Evolutionary conservation across 2,329 filamentous ascomycete genomes (phyloP).

Genomic region (Stemphylium lycopersici): DNA sequence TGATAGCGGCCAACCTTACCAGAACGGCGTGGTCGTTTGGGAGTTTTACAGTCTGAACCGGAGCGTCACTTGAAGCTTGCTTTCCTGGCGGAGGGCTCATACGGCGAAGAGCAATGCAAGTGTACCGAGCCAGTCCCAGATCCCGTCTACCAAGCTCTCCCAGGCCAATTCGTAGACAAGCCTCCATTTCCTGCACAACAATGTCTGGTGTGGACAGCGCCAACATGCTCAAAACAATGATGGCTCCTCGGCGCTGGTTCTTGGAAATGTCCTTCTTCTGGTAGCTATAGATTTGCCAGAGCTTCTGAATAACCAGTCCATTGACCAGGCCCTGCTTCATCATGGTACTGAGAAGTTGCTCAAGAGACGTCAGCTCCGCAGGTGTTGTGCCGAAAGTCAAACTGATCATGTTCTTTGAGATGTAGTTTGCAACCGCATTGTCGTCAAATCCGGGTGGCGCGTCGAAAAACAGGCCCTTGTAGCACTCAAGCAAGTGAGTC

Average conservation of each 20-base stretch:
- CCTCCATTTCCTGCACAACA: constrained; percentile 92
- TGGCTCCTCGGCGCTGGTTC: constrained; percentile 87
- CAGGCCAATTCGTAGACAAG: constrained; percentile 88
- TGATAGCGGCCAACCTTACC: constrained; percentile 78
- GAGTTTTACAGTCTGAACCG: constrained; percentile 69
- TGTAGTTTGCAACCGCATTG: constrained; percentile 93
- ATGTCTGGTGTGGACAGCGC: constrained; percentile 91
- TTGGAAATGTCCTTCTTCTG: constrained; percentile 88
- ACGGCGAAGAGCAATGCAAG: constrained; percentile 87
- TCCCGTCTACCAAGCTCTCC: constrained; percentile 81
- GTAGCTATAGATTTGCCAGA: constrained; percentile 97
- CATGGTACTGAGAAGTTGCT: constrained; percentile 95
- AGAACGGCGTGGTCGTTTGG: constrained; percentile 92
- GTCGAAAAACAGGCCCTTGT: constrained; percentile 94
- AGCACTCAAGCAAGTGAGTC: constrained; percentile 94
- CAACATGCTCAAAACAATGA: constrained; percentile 97
- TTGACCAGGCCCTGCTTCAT: constrained; percentile 91
- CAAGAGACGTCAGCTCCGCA: constrained; percentile 91
- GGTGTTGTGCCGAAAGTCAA: constrained; percentile 94
- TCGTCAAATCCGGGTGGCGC: constrained; percentile 85
- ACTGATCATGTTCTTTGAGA: constrained; percentile 98
- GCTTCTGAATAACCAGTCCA: constrained; percentile 83
- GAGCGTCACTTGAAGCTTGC: constrained; percentile 66
- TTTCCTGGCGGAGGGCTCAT: constrained; percentile 78
- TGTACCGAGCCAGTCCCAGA: constrained; percentile 89